These are phyloP conservation scores for Priceomyces haplophilus DNA, from an alignment of 805 yeast species.

Conservation along the genomic window DNA sequence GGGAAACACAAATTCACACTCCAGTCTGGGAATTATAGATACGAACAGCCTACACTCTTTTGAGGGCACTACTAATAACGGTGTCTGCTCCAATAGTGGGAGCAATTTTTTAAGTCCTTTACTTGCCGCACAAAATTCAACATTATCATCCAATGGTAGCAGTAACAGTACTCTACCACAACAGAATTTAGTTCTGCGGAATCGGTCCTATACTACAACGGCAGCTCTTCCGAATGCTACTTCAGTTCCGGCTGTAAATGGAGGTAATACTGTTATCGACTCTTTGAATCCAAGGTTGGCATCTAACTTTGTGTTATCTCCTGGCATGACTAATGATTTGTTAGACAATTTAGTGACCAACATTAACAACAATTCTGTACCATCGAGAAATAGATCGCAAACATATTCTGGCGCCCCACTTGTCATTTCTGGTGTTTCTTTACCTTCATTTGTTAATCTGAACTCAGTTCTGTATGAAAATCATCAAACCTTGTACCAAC, in stretches of 20 bases:
- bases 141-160: conserved; percentile 10
- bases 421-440: conserved; percentile 11
- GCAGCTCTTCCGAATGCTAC: conserved; percentile 26
- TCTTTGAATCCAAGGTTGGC: conserved; percentile 16
- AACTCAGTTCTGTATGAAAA: conserved; percentile 4
- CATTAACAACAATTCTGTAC: conserved; percentile 13
- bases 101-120: conserved; percentile 14
- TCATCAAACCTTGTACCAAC: conserved; percentile 8
- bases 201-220: conserved; percentile 54
- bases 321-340: conserved; percentile 23
- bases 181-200: conserved; percentile 22
- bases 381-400: conserved; percentile 37
- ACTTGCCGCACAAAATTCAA: conserved; percentile 9
- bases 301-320: conserved; percentile 21
- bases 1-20: conserved; percentile 15
- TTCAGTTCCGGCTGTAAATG: conserved; percentile 10
- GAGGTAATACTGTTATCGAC: conserved; percentile 8
- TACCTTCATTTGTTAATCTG: conserved; percentile 7
- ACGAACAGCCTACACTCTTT: conserved; percentile 15
- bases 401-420: conserved; percentile 39
- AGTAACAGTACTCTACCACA: conserved; percentile 12
- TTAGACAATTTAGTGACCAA: conserved; percentile 33
- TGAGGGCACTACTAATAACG: conserved; percentile 11
- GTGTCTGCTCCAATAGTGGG: conserved; percentile 8
- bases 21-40: conserved; percentile 13